Base-by-base conservation (phyloP, 371 early-diverging fungal genomes). In the Mortierella sp. region DNA sequence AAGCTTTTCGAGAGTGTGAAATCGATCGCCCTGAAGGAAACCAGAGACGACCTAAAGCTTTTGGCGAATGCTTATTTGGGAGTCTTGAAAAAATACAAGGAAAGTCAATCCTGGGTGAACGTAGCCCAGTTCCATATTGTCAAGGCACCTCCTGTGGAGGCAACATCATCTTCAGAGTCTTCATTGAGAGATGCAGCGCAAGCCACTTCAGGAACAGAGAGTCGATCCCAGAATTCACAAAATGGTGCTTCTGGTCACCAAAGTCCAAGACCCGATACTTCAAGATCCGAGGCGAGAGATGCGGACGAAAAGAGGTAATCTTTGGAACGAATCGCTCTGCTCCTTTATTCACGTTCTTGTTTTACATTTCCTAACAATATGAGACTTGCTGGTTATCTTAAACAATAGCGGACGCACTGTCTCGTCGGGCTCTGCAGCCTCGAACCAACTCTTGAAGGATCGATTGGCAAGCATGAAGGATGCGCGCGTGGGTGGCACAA, bases 41-140 rank as follows among this genome's bases (percentile, higher is more conserved):
- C 70, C 7, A 65, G 87, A 4, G 84, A 82, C 18, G 89, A 89
- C 66, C 58, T 89, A 47, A 88, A 87, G 59, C 76, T 85, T 28
- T 44, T 89, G 51, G 87, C 86, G 5, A 82, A 66, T 19, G 69
- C 74, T 1, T 79, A 79, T 37, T 50, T 67, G 46, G 80, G 70
- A 21, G 64, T 70, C 28, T 30, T 79, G 48, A 76, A 76, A 52
- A 71, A 65, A 19, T 43, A 61, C 1, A 30, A 69, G 29, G 69
- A 74, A 29, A 65, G 53, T 25, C 29, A 62, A 9, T 23, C 26
- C 4, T 79, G 80, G 80, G 60, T 79, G 28, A 23, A 65, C 7
- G 68, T 74, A 4, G 59, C 57, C 4, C 56, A 62, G n/a, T 79
- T 79, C 68, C 79, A 77, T 44, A 57, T 60, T 15, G 46, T 44